Percentiles rank a stretch among this genome's conserved stretches.
These are phyloP conservation scores for Phallus indusiatus DNA, from an alignment of 768 basidiomycete species.

Conservation along the genomic window DNA sequence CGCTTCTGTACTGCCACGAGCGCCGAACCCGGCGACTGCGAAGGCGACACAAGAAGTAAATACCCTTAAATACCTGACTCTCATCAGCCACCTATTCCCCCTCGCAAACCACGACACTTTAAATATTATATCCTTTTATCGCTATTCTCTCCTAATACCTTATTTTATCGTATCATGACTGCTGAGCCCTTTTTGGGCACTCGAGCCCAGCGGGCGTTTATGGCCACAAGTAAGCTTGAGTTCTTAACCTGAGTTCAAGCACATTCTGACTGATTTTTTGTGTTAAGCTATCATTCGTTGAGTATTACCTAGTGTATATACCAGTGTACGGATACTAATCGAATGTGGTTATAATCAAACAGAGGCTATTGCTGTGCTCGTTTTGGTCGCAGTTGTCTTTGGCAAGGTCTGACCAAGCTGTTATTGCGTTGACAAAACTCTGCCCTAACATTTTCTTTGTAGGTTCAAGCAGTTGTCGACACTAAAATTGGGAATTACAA, in stretches of 20 bases:
- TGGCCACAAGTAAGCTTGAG: conserved; percentile 49
- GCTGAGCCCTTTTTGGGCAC: conserved; percentile 66
- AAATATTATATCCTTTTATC: background rate
- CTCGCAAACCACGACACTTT: too few relatives aligned
- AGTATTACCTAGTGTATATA: conserved; percentile 16
- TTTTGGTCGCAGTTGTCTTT: conserved; percentile 67
- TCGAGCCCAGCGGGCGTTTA: conserved; percentile 61
- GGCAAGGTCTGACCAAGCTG: conserved; percentile 29
- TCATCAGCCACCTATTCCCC: too few relatives aligned
- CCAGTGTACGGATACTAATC: conserved; percentile 26
- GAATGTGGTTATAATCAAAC: conserved; percentile 8
- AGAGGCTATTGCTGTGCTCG: conserved; percentile 71
- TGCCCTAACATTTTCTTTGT: background rate
- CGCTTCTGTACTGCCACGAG: too few relatives aligned
- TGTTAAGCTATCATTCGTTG: conserved; percentile 12
- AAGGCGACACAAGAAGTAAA: too few relatives aligned
- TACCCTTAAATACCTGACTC: too few relatives aligned
- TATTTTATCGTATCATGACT: conserved; percentile 38
- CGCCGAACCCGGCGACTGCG: too few relatives aligned
- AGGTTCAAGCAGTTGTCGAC: conserved; percentile 2
- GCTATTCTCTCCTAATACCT: conserved; percentile 8
- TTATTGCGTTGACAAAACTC: background rate
- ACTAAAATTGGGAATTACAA: conserved; percentile 5
- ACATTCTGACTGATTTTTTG: background rate
- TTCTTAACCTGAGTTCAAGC: background rate